Percentiles rank a stretch among this genome's conserved stretches.
Evolutionary conservation across 306 rosid species (phyloP).

Genomic region (Prunus mongolica): DNA sequence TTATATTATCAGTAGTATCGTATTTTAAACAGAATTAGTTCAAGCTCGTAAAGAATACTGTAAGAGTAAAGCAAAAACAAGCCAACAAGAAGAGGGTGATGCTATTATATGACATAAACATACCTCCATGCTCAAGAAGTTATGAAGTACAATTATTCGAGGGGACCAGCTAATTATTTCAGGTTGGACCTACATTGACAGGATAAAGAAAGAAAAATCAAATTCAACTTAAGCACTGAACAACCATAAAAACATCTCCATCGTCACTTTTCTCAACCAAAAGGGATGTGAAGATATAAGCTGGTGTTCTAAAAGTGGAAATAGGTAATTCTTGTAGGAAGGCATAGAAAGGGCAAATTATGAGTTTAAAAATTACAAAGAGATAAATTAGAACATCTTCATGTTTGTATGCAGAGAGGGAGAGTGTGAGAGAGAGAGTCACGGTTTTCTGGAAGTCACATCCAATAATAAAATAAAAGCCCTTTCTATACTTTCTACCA

Average conservation of each 20-base stretch:
- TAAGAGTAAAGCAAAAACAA: conserved; percentile 1
- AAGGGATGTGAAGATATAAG: not conserved
- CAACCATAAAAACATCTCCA: not conserved
- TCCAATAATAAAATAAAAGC: too few relatives aligned
- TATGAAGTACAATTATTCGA: conserved; percentile 79
- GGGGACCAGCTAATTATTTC: conserved; percentile 95
- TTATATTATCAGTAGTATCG: not conserved
- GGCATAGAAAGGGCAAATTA: not conserved
- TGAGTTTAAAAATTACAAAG: not conserved
- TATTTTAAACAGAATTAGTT: not conserved
- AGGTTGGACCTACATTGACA: conserved; percentile 67
- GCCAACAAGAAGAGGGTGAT: conserved; percentile 11
- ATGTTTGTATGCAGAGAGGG: not conserved
- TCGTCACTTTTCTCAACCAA: not conserved
- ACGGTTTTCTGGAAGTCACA: too few relatives aligned
- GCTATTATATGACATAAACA: not conserved
- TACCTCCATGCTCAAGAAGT: conserved; percentile 86
- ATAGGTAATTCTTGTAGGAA: not conserved
- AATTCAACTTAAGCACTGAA: conserved; percentile 11
- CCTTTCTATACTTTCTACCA: too few relatives aligned
- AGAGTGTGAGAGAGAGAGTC: not conserved
- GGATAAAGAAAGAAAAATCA: conserved; percentile 9
- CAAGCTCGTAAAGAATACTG: not conserved
- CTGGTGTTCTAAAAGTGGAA: not conserved
- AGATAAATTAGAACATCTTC: not conserved